Percentiles rank a stretch among this genome's conserved stretches.
Evolutionary conservation across 1,284 basidiomycete species (phyloP).

Genomic region (Leccinum solheimii): DNA sequence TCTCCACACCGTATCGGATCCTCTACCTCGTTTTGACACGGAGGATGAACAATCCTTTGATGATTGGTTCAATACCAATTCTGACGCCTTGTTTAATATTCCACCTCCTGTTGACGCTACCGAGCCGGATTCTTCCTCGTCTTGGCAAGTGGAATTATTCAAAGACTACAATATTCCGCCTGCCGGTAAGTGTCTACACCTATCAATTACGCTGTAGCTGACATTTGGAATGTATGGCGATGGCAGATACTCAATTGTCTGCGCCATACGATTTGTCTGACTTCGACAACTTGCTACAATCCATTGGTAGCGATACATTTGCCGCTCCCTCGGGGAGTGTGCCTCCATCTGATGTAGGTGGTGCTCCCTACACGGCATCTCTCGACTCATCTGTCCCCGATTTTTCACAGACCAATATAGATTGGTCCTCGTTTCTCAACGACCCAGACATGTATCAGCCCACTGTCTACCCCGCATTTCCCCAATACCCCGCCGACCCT

Average conservation of each 20-base stretch:
- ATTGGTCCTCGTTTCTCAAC: constrained; percentile 25
- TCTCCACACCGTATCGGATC: constrained; percentile 32
- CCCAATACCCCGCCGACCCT: constrained; percentile 1
- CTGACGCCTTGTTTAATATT: constrained; percentile 27
- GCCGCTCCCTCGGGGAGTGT: background rate
- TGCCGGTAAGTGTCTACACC: constrained; percentile 16
- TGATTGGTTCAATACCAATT: constrained; percentile 30
- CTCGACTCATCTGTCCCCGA: constrained; percentile 4
- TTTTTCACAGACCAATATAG: background rate
- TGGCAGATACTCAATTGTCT: background rate
- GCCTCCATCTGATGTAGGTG: background rate
- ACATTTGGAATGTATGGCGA: background rate
- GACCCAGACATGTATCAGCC: constrained; percentile 5
- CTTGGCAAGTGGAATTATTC: constrained; percentile 32
- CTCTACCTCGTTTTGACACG: constrained; percentile 17
- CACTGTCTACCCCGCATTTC: background rate
- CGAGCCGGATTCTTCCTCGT: constrained; percentile 17
- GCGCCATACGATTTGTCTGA: background rate
- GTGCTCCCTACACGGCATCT: background rate
- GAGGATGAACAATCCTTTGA: constrained; percentile 26
- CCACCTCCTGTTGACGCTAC: constrained; percentile 25
- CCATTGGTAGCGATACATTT: constrained; percentile 4
- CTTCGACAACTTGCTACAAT: constrained; percentile 20
- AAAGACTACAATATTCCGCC: constrained; percentile 24
- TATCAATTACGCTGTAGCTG: background rate